These are phyloP conservation scores for Desmodesmus armatus DNA, from an alignment of 139 green algal species.

Conservation along the genomic window DNA sequence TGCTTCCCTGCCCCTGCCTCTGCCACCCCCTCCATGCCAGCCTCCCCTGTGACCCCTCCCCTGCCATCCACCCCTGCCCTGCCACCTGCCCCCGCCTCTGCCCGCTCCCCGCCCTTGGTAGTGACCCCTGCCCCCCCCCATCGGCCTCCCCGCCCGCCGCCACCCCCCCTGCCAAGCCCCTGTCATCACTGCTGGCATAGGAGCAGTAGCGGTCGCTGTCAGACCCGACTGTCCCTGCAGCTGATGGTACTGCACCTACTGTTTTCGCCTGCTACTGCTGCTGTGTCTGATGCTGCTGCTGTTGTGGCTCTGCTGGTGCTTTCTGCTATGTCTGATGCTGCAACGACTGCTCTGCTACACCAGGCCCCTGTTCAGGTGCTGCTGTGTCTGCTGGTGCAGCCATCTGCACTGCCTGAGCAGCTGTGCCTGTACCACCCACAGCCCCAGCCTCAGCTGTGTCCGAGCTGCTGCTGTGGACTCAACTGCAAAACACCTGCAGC, in stretches of 20 bases:
- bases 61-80: not conserved
- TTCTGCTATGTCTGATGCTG: no score
- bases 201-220: not conserved
- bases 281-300: not conserved
- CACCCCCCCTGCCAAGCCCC: not conserved
- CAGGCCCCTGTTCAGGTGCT: no score
- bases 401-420: no score
- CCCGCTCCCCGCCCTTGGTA: no score
- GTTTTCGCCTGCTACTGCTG: not conserved
- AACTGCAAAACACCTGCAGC: not conserved
- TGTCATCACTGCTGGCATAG: not conserved
- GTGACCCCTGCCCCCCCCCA: not conserved
- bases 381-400: no score
- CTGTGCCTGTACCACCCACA: not conserved
- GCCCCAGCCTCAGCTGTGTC: not conserved
- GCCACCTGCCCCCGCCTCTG: no score
- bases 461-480: not conserved
- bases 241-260: not conserved
- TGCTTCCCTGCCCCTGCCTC: no score
- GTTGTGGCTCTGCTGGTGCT: no score
- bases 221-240: not conserved
- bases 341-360: no score
- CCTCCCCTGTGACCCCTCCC: not conserved
- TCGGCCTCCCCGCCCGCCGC: not conserved
- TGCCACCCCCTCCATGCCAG: not conserved